Base-by-base conservation (phyloP, 306 rosid genomes). In the Castanopsis chinensis region DNA sequence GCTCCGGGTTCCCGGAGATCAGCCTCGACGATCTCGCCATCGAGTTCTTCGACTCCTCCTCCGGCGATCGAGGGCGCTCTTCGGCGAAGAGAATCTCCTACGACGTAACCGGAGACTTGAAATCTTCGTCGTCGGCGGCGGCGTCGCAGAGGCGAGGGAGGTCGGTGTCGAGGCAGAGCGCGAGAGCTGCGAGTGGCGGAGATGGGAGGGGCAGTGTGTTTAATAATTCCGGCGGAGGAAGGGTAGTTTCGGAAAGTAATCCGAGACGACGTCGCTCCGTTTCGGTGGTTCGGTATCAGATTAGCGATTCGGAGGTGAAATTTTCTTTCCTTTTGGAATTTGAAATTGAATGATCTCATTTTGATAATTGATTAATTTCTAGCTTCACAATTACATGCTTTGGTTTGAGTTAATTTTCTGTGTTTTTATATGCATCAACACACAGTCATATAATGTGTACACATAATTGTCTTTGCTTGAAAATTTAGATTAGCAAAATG, bases 241-340 rank as follows among this genome's bases (percentile, higher is more conserved):
- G 84, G 79, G 52, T 82, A 1, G 80, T 65, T 59, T 75, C 92
- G 5, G 98, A 95, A 76, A 87, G 80, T 45, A 89, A 77, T 87
- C 69, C 88, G 56, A 90, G 95, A 76, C 87, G 93, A 18, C 81
- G 99, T 71, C 87, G 98, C 45, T 93, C 98, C 64, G 84, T 93
- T 71, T 96, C 99, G 23, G 99, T 91, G 61, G 96, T 89, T 76
- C 88, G 93, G 59, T 93, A 82, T 79, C 96, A 91, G 85, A 87
- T 91, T 82, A 93, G 99, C 78, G 99, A 96, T 85, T 93, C 93
- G 8, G 99, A 93, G 98, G 99, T 96, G 78, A 85, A 73, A 33
- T n/a, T 74, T 75, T 37, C 30, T 18, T 73, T 9, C 71, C 4
- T 37, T 64, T 72, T 55, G 79, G 18, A 54, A 25, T 75, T 57